These are phyloP conservation scores for Omphalotus guepiniiformis DNA, from an alignment of 768 basidiomycete genomes.

Conservation along the genomic window DNA sequence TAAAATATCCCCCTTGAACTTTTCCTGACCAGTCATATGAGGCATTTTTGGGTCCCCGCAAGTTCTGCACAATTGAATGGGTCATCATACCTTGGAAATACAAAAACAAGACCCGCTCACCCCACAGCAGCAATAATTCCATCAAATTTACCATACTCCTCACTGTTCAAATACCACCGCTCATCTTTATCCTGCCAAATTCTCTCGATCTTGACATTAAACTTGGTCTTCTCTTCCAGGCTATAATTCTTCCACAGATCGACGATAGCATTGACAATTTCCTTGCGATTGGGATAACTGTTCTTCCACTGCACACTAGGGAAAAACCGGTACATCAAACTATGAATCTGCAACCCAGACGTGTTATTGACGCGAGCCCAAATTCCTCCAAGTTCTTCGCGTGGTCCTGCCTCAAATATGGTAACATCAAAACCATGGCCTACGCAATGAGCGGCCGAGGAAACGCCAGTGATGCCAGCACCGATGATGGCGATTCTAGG, in stretches of 20 bases:
- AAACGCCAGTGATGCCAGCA: conserved; percentile 2
- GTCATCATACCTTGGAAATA: neutral
- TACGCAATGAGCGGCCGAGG: conserved; percentile 6
- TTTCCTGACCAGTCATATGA: conserved; percentile 6
- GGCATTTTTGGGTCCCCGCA: conserved; percentile 6
- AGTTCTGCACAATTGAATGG: neutral
- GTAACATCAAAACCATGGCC: conserved; percentile 7
- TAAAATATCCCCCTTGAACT: conserved; percentile 3
- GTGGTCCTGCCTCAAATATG: conserved; percentile 2
- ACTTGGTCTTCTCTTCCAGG: conserved; percentile 7
- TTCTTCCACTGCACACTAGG: conserved; percentile 7
- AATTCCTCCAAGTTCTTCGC: conserved; percentile 2
- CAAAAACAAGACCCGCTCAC: neutral
- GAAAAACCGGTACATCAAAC: conserved; percentile 8
- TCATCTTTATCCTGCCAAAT: conserved; percentile 3
- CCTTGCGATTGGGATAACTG: conserved; percentile 2
- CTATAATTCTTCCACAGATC: conserved; percentile 2
- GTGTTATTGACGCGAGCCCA: conserved; percentile 10
- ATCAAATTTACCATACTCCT: conserved; percentile 8
- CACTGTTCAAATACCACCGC: conserved; percentile 4
- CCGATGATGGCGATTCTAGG: conserved; percentile 7
- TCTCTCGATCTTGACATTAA: conserved; percentile 4
- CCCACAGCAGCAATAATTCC: conserved; percentile 7
- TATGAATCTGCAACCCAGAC: conserved; percentile 9
- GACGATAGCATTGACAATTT: conserved; percentile 4